Conservation (phyloP, 257 asterid genomes). For the Orobanche coerulescens region DNA sequence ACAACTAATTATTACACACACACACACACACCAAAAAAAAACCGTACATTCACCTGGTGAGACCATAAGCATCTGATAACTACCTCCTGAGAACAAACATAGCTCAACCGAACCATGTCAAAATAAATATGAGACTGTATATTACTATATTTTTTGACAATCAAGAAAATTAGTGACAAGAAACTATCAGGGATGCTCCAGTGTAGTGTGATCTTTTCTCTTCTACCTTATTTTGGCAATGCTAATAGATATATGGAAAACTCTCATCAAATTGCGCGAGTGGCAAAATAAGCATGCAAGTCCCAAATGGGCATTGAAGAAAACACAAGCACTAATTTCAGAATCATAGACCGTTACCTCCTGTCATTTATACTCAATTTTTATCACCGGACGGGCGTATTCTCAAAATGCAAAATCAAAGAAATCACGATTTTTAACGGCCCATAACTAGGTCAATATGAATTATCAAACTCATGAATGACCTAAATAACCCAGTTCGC, state of each 20-base stretch:
- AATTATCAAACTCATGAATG: too few relatives aligned
- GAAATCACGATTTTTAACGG: too few relatives aligned
- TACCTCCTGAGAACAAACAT: conserved; percentile 27
- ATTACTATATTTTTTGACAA: background rate
- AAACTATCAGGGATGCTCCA: background rate
- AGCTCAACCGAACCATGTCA: conserved; percentile 32
- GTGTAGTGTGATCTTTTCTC: background rate
- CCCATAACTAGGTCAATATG: too few relatives aligned
- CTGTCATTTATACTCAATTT: background rate
- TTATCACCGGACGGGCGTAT: conserved; percentile 10
- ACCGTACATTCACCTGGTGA: conserved; percentile 28
- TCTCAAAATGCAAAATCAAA: too few relatives aligned
- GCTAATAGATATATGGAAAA: background rate
- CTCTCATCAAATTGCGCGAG: background rate
- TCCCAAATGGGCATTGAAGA: background rate
- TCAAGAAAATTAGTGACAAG: conserved; percentile 9
- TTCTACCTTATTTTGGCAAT: background rate
- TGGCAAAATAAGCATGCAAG: background rate
- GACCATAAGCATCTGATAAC: conserved; percentile 25
- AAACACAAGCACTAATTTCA: background rate
- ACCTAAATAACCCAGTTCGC: background rate
- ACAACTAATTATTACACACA: conserved; percentile 13
- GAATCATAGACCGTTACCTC: too few relatives aligned
- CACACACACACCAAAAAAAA: background rate
- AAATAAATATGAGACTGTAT: background rate